Evolutionary conservation across 2,329 filamentous ascomycete species (phyloP).

Genomic region (Alternaria sp.): DNA sequence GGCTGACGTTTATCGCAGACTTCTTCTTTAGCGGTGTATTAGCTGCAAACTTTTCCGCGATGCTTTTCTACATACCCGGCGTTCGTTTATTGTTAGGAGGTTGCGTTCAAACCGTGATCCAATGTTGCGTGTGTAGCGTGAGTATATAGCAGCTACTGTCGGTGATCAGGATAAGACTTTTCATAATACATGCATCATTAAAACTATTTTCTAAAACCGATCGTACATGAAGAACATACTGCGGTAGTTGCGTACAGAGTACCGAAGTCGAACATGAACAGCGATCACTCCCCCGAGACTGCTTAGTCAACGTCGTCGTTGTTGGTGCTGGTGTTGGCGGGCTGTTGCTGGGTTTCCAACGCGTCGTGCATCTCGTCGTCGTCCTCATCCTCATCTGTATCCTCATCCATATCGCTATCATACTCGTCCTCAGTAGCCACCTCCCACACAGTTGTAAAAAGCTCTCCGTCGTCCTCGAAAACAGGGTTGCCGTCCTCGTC

Average conservation of each 20-base stretch:
- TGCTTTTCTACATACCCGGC: background rate
- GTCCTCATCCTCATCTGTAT: slow-evolving; percentile 3
- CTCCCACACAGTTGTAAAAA: slow-evolving; percentile 13
- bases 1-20: background rate
- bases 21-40: background rate
- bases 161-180: background rate
- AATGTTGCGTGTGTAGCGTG: fast-evolving
- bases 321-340: background rate
- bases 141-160: background rate
- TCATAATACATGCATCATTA: background rate
- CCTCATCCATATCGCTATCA: slow-evolving; percentile 1
- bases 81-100: background rate
- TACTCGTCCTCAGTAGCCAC: slow-evolving; percentile 2
- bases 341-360: slow-evolving; percentile 1
- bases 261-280: background rate
- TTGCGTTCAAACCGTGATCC: too few relatives aligned
- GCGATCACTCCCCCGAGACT: background rate
- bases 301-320: slow-evolving; percentile 6
- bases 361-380: slow-evolving; percentile 6
- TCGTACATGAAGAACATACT: background rate
- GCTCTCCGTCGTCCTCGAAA: slow-evolving; percentile 12
- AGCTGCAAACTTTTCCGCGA: background rate
- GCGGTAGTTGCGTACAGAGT: background rate
- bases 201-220: background rate
- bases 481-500: slow-evolving; percentile 10